These are phyloP conservation scores for Macadamia tetraphylla DNA, from an alignment of 164 flowering plant genomes.

Conservation along the genomic window DNA sequence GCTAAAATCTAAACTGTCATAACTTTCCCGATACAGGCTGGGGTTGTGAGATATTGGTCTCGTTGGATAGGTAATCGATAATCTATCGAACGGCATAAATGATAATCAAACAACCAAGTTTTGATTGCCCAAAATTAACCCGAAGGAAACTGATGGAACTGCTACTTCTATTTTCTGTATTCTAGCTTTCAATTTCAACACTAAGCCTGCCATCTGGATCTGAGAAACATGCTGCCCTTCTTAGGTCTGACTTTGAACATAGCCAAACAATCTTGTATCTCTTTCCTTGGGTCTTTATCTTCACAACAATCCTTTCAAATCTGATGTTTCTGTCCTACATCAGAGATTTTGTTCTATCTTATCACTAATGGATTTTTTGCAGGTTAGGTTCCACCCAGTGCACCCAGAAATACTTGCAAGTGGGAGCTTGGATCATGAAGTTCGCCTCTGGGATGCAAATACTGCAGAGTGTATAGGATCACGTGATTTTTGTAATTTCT, in stretches of 20 bases:
- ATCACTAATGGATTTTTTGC: constrained; percentile 19
- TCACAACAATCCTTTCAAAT: background rate
- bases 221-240: no score
- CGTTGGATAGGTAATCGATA: no score
- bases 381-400: constrained; percentile 94
- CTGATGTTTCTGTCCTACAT: background rate
- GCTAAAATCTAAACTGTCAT: no score
- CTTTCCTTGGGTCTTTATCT: background rate
- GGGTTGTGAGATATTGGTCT: no score
- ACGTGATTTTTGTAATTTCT: constrained; percentile 71
- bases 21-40: no score
- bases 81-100: no score
- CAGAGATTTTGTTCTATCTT: constrained; percentile 1
- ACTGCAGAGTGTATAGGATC: constrained; percentile 83
- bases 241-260: no score
- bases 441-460: constrained; percentile 88
- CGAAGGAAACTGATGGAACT: no score
- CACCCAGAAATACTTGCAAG: constrained; percentile 80
- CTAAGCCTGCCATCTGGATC: background rate
- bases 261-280: background rate
- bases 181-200: no score
- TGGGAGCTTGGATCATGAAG: constrained; percentile 98
- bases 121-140: no score
- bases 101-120: no score
- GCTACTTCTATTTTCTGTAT: no score